Evolutionary conservation across 192 early-diverging fungal species (phyloP).

Genomic region (Backusella sp.): DNA sequence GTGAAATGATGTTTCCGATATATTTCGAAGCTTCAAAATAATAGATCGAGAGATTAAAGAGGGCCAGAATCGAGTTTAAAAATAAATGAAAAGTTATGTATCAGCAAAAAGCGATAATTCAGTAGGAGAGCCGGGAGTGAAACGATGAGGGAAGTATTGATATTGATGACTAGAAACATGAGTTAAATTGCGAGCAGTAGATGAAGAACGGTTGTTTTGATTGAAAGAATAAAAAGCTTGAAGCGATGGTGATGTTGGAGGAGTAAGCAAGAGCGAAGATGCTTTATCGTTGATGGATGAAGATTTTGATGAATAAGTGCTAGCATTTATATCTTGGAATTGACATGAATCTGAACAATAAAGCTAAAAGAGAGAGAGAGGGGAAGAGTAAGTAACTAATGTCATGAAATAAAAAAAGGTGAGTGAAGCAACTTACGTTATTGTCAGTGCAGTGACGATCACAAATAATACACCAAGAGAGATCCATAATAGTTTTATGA

Average conservation of each 20-base stretch:
- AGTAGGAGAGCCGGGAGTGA: constrained; percentile 7
- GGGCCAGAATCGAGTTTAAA: neutral
- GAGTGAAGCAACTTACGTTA: neutral
- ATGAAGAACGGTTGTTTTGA: neutral
- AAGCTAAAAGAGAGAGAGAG: neutral
- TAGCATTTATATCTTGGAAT: neutral
- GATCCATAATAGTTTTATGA: neutral
- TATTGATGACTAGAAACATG: constrained; percentile 6
- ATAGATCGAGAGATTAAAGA: neutral
- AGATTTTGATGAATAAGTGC: neutral
- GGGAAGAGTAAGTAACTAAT: neutral
- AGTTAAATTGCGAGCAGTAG: neutral
- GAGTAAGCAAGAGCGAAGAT: neutral
- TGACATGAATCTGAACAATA: constrained; percentile 9
- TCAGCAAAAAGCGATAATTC: constrained; percentile 2
- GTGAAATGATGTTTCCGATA: neutral
- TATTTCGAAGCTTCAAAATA: neutral
- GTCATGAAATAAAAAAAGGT: neutral
- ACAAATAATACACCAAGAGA: constrained; percentile 13
- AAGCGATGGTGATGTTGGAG: neutral
- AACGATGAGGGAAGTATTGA: constrained; percentile 1
- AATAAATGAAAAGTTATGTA: neutral
- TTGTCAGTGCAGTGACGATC: neutral
- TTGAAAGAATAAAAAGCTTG: neutral
- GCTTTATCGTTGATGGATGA: neutral